A percentile compares a stretch with the other conserved stretches of the same genome.
Conservation (phyloP, 2,329 filamentous ascomycete species). For the Pyricularia pennisetigena region DNA sequence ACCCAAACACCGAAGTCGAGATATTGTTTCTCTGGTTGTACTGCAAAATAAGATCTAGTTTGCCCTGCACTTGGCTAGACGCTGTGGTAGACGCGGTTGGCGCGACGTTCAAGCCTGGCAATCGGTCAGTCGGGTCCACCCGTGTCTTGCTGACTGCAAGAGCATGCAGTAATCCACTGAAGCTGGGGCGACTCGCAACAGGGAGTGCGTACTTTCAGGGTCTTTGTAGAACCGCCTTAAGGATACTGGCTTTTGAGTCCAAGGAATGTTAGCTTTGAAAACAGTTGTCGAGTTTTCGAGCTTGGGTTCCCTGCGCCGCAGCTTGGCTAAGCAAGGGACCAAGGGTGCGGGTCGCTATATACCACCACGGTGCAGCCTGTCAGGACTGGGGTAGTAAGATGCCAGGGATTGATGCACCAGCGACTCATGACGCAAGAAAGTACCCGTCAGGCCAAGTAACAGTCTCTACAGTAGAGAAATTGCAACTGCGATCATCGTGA, state of each 20-base stretch:
- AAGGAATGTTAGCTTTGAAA: not conserved
- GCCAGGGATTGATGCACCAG: constrained; percentile 3
- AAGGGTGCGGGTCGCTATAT: not conserved
- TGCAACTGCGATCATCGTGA: not conserved
- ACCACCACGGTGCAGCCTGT: constrained; percentile 2
- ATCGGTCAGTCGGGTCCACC: constrained; percentile 4
- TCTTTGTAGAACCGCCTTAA: not conserved
- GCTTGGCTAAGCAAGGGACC: constrained; percentile 1
- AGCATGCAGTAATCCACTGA: not conserved
- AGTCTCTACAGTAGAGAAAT: not conserved
- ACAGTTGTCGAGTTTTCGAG: not conserved
- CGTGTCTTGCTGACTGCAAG: constrained; percentile 1
- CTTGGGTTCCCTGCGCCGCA: constrained; percentile 1
- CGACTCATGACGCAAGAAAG: constrained; percentile 4
- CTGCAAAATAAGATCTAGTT: not conserved
- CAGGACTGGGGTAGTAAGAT: not conserved
- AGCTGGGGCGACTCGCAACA: not conserved
- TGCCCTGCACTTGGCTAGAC: not conserved
- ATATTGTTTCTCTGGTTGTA: not conserved
- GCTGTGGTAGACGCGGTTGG: not conserved
- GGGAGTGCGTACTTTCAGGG: not conserved
- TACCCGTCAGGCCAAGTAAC: not conserved
- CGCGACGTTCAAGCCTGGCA: not conserved
- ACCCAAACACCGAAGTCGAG: not conserved
- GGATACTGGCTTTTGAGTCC: not conserved